Base-by-base conservation (phyloP, 768 basidiomycete genomes). In the Tephrocybe sp. region DNA sequence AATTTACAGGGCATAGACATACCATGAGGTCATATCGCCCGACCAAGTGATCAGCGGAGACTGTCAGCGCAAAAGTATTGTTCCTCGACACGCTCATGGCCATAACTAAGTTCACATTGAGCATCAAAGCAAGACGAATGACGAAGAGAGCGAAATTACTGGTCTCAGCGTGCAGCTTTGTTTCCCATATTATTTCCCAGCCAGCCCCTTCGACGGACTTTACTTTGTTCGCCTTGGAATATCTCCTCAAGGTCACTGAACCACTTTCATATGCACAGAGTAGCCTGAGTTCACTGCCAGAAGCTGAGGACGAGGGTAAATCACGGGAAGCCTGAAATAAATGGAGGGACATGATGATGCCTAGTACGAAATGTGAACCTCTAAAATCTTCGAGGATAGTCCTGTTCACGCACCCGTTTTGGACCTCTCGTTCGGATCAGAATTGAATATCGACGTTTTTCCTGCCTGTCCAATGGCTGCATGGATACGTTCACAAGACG, bases 331-430 rank as follows among this genome's bases (percentile, higher is more conserved):
- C 57, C 32, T 69, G 65, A 44, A 80, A 83, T 1, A 97, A 70
- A 59, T 91, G 86, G 53, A 94, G 64, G 0, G 88, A 82, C 96
- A 98, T 99, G 59, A 97, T 83, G 42, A 95, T 86, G 0, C 93
- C 93, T 90, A 19, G 18, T 19, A 7, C 36, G 36, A 8, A 37
- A 18, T 37, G 5, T 19, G 5, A 19, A 18, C 12, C 5, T 37
- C n/a, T n/a, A n/a, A n/a, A n/a, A n/a, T n/a, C n/a, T n/a, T n/a
- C n/a, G n/a, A n/a, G n/a, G 36, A 21, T 18, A 19, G 36, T 19
- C 16, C 26, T 30, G 27, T 12, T 24, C 7, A 48, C 60, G 32
- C 39, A 82, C 89, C 88, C 18, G 84, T 79, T 36, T 80, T 77
- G 32, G 75, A 75, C 42, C 72, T 72, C 19, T 81, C 80, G 15